phyloP scores from a whole-genome alignment of 306 rosid genomes.

The Dicorynia guianensis region DNA sequence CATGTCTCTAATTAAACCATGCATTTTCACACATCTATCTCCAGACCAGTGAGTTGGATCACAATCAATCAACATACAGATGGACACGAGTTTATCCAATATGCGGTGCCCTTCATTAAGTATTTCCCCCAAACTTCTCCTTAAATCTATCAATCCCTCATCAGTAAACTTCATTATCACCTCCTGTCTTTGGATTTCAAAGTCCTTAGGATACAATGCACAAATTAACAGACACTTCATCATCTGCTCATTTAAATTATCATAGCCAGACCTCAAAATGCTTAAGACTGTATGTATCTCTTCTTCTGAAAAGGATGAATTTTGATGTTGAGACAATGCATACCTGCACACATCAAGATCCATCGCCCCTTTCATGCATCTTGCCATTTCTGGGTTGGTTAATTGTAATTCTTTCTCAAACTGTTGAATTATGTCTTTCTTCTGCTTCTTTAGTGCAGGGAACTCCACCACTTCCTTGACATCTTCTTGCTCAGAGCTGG shows the following conservation, averaged over 20 bases:
- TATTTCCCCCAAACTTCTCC: slow-evolving; percentile 33
- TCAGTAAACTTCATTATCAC: slow-evolving; percentile 41
- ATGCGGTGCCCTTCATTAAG: slow-evolving; percentile 39
- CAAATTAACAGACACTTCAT: slow-evolving; percentile 28
- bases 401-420: too few species aligned
- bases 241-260: background rate
- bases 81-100: slow-evolving; percentile 32
- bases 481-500: too few species aligned
- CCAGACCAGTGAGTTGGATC: slow-evolving; percentile 21
- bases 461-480: too few species aligned
- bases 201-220: slow-evolving; percentile 46
- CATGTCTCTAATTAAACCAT: slow-evolving; percentile 40
- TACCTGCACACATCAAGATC: slow-evolving; percentile 33
- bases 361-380: slow-evolving; percentile 30
- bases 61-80: slow-evolving; percentile 15
- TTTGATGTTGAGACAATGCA: slow-evolving; percentile 23
- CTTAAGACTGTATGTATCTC: slow-evolving; percentile 36
- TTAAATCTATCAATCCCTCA: slow-evolving; percentile 39
- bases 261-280: slow-evolving; percentile 25
- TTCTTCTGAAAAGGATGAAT: slow-evolving; percentile 16
- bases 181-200: slow-evolving; percentile 34
- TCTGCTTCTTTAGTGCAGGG: too few species aligned
- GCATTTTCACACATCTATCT: slow-evolving; percentile 37
- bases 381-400: background rate
- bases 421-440: too few species aligned